Conservation (phyloP, 2,329 filamentous ascomycete species). For the Ceratocystis eucalypticola region DNA sequence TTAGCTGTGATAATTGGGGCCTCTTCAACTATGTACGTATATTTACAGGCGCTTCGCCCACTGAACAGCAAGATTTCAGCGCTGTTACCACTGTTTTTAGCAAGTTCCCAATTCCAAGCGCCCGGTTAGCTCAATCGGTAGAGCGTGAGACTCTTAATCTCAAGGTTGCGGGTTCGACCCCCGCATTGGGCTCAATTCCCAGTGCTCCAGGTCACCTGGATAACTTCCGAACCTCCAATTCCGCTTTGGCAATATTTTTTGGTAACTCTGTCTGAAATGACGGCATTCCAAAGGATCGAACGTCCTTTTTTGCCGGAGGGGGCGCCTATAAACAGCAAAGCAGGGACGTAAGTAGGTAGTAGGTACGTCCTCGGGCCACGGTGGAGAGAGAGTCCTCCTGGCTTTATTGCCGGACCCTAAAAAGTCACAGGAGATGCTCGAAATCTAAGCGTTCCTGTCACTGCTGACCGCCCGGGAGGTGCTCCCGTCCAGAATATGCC, state of each 20-base stretch:
- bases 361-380: too few species aligned
- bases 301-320: constrained; percentile 20
- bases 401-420: too few species aligned
- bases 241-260: not conserved
- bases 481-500: too few species aligned
- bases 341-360: too few species aligned
- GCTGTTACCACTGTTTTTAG: constrained; percentile 26
- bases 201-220: constrained; percentile 17
- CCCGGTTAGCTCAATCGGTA: constrained; percentile 56
- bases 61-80: constrained; percentile 38
- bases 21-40: constrained; percentile 57
- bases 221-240: not conserved
- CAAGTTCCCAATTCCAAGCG: constrained; percentile 20
- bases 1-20: constrained; percentile 22
- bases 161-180: constrained; percentile 32
- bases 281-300: constrained; percentile 35
- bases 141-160: constrained; percentile 58
- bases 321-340: constrained; percentile 21
- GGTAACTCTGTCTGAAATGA: constrained; percentile 24
- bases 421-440: too few species aligned
- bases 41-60: constrained; percentile 46
- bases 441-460: too few species aligned
- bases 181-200: constrained; percentile 24
- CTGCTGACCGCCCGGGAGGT: too few species aligned
- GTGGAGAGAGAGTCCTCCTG: too few species aligned